A percentile compares a stretch with the other conserved stretches of the same genome.
These are phyloP conservation scores for Pleomassaria siparia DNA, from an alignment of 2,329 filamentous ascomycete genomes.

Conservation along the genomic window DNA sequence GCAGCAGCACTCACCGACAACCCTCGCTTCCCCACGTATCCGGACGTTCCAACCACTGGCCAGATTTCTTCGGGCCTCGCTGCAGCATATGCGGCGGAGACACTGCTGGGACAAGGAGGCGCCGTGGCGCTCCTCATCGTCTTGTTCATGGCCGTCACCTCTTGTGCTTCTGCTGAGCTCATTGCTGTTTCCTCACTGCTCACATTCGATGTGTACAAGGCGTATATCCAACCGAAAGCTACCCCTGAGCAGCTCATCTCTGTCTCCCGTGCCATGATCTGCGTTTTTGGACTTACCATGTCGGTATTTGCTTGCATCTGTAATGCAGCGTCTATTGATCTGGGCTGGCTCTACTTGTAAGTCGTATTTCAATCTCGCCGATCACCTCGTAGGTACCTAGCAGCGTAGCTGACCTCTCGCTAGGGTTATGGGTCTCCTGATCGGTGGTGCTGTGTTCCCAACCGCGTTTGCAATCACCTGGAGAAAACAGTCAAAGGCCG, in stretches of 20 bases:
- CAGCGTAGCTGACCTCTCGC: constrained; percentile 4
- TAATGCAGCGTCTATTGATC: constrained; percentile 42
- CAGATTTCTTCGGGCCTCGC: constrained; percentile 34
- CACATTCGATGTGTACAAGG: constrained; percentile 50
- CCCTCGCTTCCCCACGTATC: constrained; percentile 49
- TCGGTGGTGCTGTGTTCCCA: constrained; percentile 47
- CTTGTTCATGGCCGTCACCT: constrained; percentile 41
- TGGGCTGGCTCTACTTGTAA: constrained; percentile 45
- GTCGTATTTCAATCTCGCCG: too few species aligned
- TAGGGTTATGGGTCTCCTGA: constrained; percentile 45
- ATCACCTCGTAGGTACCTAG: not conserved
- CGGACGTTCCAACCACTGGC: constrained; percentile 18
- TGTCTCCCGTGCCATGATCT: constrained; percentile 45
- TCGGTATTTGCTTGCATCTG: constrained; percentile 44
- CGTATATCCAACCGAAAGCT: constrained; percentile 43
- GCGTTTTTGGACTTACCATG: constrained; percentile 45
- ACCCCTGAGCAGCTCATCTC: constrained; percentile 41
- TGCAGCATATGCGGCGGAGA: constrained; percentile 31
- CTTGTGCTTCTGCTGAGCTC: constrained; percentile 43
- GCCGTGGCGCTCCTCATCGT: constrained; percentile 33
- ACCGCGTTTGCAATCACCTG: constrained; percentile 42
- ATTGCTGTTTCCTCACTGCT: constrained; percentile 45
- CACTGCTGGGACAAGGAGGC: constrained; percentile 31
- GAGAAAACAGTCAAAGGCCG: constrained; percentile 35
- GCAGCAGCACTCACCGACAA: constrained; percentile 48